Evolutionary conservation across 805 yeast genomes (phyloP), one percentile per base, ranked within the genome.

Genomic region (Zygotorulaspora danielsina): DNA sequence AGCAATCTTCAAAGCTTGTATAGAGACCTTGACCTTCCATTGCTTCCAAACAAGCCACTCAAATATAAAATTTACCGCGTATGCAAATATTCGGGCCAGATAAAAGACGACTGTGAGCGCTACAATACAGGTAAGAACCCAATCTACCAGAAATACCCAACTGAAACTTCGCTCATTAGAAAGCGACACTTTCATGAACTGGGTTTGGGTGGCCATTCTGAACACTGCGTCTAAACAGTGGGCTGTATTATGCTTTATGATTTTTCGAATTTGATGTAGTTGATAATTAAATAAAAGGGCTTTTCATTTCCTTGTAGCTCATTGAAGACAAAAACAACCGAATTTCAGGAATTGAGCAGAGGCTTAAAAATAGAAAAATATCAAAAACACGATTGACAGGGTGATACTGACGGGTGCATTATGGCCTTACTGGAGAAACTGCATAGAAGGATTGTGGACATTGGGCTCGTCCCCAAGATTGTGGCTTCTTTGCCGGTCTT

Each of bases 101-200:
- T 82, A 84, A 66, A 88, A 89, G 29, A 87, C 64, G 36, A 84
- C 71, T 17, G 81, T 73, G 1, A 85, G 53, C 0, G 81, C 67
- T 1, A 84, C 68, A 11, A 82, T 62, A 20, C 84, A 71, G 2
- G 82, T 72, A 42, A 88, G 65, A 21, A 84, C 63, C 94, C 96
- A 87, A 57, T 86, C 88, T 12, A 79, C 81, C 47, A 89, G 66
- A 61, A 89, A 90, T 16, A 85, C 86, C 95, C 86, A 80, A 49
- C 71, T 67, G 45, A 68, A 67, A 41, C 63, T 57, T 32, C 43
- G 45, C 6, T 58, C 49, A 13, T 47, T 49, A 1, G 56, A 43
- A n/a, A 66, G 53, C 1, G 69, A 50, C 2, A 58, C 51, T 16
- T 57, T 51, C 16, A 55, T 56, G 42, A 66, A 65, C 27, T 55